Conservation (phyloP, 2,329 filamentous ascomycete genomes). For the Phyllosticta ampelicida region DNA sequence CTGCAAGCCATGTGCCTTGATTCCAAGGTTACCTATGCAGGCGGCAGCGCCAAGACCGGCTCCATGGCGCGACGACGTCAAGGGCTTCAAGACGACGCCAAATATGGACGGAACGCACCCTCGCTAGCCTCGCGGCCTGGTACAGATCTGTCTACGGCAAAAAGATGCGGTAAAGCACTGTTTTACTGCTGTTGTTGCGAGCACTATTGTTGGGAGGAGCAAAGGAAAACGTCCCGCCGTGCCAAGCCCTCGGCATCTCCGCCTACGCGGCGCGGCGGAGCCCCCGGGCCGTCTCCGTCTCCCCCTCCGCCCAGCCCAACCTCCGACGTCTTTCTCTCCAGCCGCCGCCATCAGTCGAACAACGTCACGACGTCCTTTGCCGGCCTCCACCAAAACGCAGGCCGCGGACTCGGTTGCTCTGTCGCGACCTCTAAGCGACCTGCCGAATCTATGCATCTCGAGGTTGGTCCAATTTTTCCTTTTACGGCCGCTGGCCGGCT, state of each 20-base stretch:
- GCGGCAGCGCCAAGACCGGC: neutral
- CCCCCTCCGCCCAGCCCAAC: neutral
- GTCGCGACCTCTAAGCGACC: neutral
- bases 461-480: neutral
- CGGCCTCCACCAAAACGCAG: too few species aligned
- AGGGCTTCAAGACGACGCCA: neutral
- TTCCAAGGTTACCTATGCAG: neutral
- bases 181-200: neutral
- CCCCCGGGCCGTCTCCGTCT: neutral
- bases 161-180: neutral
- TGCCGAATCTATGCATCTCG: neutral
- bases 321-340: neutral
- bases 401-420: neutral
- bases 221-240: neutral
- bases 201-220: neutral
- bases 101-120: neutral
- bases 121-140: neutral
- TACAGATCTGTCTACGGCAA: neutral
- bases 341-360: neutral
- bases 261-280: neutral
- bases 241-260: neutral
- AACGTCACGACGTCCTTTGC: neutral
- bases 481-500: neutral
- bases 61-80: neutral
- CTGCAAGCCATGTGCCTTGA: too few species aligned